phyloP scores from a whole-genome alignment of 2,329 filamentous ascomycete genomes.

The Trichothecium roseum region DNA sequence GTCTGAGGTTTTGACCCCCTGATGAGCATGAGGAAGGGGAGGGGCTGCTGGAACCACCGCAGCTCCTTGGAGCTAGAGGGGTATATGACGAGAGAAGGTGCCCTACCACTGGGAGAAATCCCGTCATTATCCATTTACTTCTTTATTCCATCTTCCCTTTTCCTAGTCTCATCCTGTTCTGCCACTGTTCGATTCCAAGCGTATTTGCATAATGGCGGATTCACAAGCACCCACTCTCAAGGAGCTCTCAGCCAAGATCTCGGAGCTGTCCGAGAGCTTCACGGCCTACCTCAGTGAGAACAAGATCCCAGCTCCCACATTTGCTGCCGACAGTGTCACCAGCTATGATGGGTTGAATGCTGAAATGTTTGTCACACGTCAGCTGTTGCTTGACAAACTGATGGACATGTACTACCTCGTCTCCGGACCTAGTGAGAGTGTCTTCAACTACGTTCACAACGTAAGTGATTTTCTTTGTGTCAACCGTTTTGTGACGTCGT shows the following conservation, averaged over 20 bases:
- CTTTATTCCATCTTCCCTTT: too few relatives aligned
- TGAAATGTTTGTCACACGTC: constrained; percentile 31
- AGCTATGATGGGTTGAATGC: constrained; percentile 29
- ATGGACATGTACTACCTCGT: constrained; percentile 34
- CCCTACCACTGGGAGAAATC: too few relatives aligned
- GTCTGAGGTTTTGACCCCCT: too few relatives aligned
- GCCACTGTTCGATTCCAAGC: too few relatives aligned
- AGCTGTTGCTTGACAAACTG: constrained; percentile 31
- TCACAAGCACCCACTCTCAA: constrained; percentile 20
- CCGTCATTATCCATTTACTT: too few relatives aligned
- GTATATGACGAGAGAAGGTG: too few relatives aligned
- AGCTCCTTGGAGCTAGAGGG: too few relatives aligned
- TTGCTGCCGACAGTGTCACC: constrained; percentile 30
- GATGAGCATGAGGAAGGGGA: too few relatives aligned
- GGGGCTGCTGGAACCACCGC: too few relatives aligned
- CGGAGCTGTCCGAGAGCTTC: constrained; percentile 29
- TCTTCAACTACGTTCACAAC: constrained; percentile 32
- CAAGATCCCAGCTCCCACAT: constrained; percentile 28
- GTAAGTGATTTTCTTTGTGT: constrained; percentile 13
- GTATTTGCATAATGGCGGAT: too few relatives aligned
- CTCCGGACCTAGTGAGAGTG: constrained; percentile 38
- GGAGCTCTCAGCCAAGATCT: constrained; percentile 32
- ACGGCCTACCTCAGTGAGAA: constrained; percentile 29
- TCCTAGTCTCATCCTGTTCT: too few relatives aligned
- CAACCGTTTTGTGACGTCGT: not conserved